phyloP scores from a whole-genome alignment of 1,284 basidiomycete species.

The Trichosporon sp. region DNA sequence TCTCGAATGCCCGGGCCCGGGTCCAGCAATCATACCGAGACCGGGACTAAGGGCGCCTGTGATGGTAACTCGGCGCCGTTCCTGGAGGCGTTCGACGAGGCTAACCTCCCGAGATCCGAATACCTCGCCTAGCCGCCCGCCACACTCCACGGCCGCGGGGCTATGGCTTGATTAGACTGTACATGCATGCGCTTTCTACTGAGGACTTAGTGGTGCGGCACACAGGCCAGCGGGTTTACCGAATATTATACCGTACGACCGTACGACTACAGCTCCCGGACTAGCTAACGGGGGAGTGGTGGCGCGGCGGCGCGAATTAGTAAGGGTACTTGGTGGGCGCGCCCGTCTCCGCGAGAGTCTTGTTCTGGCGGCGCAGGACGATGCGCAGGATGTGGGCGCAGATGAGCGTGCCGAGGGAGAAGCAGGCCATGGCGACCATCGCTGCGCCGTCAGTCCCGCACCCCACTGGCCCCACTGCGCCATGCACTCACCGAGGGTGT shows the following conservation, averaged over 20 bases:
- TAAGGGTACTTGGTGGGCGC: conserved; percentile 20
- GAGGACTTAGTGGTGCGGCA: not conserved
- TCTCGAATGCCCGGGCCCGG: too few species aligned
- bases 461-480: not conserved
- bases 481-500: conserved; percentile 15
- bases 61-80: not conserved
- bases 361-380: conserved; percentile 24
- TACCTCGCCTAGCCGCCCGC: not conserved
- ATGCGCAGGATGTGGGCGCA: conserved; percentile 20
- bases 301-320: conserved; percentile 2
- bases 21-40: too few species aligned
- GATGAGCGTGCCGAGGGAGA: conserved; percentile 17
- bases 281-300: not conserved
- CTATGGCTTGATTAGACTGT: not conserved
- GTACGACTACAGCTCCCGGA: not conserved
- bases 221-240: not conserved
- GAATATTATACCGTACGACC: not conserved
- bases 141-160: too few species aligned
- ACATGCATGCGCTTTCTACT: not conserved
- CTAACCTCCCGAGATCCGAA: not conserved
- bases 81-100: not conserved
- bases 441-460: not conserved
- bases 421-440: conserved; percentile 24
- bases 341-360: conserved; percentile 9
- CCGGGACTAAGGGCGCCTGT: not conserved